phyloP scores from a whole-genome alignment of 371 early-diverging fungal species.

The Scutellospora calospora region DNA sequence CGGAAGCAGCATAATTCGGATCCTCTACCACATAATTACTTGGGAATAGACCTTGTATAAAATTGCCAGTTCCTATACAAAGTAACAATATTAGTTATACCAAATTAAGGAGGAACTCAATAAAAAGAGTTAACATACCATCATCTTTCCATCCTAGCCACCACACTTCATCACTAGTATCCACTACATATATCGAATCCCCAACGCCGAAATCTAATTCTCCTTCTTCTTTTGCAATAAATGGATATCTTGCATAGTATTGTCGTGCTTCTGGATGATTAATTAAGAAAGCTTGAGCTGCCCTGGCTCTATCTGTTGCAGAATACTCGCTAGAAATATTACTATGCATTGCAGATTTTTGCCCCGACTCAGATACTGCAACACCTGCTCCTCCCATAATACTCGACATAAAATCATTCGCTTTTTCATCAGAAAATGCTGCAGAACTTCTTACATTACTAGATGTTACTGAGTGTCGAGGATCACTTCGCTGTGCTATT shows the following conservation, averaged over 20 bases:
- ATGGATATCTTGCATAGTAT: slow-evolving; percentile 80
- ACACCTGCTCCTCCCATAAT: neutral
- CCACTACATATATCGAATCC: slow-evolving; percentile 79
- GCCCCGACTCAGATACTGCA: neutral
- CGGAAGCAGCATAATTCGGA: too few relatives aligned
- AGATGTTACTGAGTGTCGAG: neutral
- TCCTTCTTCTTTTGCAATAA: slow-evolving; percentile 78
- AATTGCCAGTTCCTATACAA: slow-evolving; percentile 48
- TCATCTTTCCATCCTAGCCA: slow-evolving; percentile 82
- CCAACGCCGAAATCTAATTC: slow-evolving; percentile 75
- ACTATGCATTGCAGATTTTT: neutral
- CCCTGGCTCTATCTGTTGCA: neutral
- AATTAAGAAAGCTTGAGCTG: neutral
- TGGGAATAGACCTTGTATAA: slow-evolving; percentile 80
- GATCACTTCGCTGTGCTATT: neutral
- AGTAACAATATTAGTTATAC: neutral
- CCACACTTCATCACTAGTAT: slow-evolving; percentile 84
- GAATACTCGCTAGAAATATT: neutral
- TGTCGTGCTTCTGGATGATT: slow-evolving; percentile 46
- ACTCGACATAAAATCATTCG: neutral
- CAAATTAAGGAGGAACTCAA: neutral
- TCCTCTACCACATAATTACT: slow-evolving; percentile 72
- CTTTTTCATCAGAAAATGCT: neutral
- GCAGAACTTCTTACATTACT: slow-evolving; percentile 8
- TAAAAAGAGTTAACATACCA: slow-evolving; percentile 47